Base-by-base conservation (phyloP, 257 asterid species). In the Plantago elongata region DNA sequence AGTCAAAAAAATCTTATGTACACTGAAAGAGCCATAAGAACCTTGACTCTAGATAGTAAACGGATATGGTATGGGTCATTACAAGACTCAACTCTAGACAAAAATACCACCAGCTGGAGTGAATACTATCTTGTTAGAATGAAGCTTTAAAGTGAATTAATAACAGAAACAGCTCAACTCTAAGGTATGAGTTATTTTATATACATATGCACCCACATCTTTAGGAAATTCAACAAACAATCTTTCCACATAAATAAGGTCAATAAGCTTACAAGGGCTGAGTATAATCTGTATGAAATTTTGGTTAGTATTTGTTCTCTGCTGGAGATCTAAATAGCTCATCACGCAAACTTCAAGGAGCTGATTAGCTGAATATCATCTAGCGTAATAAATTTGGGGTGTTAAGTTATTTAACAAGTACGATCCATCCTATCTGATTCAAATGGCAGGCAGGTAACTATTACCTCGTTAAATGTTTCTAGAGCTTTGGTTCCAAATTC, bases 401-500 rank as follows among this genome's bases (percentile, higher is more conserved):
- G 7, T 49, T 3, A 4, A 34, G 27, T n/a, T n/a, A 14, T n/a
- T 17, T 49, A 5, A 27, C 54, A 13, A 48, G 17, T 49, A 49
- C n/a, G 8, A 14, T n/a, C 17, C 14, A 49, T 3, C 17, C 22
- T 49, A 49, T 7, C 7, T 14, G 3, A 49, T 16, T 49, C 54
- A 49, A n/a, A 18, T 49, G 11, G 3, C 18, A 49, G 10, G 27
- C 18, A 49, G 10, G 27, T 45, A 3, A 50, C 13, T 45, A 52
- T 66, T 40, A 86, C 97, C 92, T 79, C 70, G 48, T 59, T 70
- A 62, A 74, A 73, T 52, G 78, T 75, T 72, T 79, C 82, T 29
- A 63, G 66, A 52, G 85, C 85, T 70, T 76, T 75, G 57, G 70
- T 77, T 81, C 81, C 94, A 71, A 73, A 69, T n/a, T 74, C 72